These are phyloP conservation scores for Westerdykella aurantiaca DNA, from an alignment of 2,329 filamentous ascomycete genomes.

Conservation along the genomic window DNA sequence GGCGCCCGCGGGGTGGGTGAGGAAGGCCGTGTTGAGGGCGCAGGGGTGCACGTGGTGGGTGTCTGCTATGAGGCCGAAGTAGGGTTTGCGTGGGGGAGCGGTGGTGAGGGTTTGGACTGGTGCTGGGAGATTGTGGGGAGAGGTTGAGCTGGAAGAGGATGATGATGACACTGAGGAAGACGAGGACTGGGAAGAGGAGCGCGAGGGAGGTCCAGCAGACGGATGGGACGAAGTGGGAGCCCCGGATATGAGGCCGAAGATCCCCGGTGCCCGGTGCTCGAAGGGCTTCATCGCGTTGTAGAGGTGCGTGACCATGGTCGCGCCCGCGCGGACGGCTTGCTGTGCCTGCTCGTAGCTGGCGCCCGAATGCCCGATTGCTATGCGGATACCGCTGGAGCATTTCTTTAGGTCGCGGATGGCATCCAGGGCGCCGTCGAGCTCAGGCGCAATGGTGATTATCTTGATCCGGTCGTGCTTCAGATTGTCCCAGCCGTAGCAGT, in stretches of 20 bases:
- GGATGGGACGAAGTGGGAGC: conserved; percentile 18
- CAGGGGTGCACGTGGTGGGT: conserved; percentile 87
- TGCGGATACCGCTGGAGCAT: conserved; percentile 54
- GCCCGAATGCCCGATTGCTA: conserved; percentile 80
- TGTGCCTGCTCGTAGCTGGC: conserved; percentile 79
- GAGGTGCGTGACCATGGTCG: conserved; percentile 84
- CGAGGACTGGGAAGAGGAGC: conserved; percentile 19
- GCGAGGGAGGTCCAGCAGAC: conserved; percentile 2
- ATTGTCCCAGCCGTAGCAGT: conserved; percentile 68
- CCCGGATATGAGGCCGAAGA: conserved; percentile 74
- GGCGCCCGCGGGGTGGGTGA: conserved; percentile 75
- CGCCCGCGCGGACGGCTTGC: conserved; percentile 64
- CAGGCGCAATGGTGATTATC: conserved; percentile 82
- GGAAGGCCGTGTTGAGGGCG: conserved; percentile 82
- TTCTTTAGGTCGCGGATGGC: conserved; percentile 52
- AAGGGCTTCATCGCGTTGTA: conserved; percentile 93
- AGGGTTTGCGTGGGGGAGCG: conserved; percentile 51
- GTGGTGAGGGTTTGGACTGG: conserved; percentile 1
- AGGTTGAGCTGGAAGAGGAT: too few relatives aligned
- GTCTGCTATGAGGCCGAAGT: conserved; percentile 84
- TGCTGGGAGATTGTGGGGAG: too few relatives aligned
- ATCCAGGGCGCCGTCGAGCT: conserved; percentile 64
- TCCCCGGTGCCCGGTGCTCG: conserved; percentile 83
- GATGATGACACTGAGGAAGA: conserved; percentile 15
- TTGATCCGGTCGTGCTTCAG: conserved; percentile 55